Conservation (phyloP, 768 basidiomycete species). For the Psilocybe azurescens region DNA sequence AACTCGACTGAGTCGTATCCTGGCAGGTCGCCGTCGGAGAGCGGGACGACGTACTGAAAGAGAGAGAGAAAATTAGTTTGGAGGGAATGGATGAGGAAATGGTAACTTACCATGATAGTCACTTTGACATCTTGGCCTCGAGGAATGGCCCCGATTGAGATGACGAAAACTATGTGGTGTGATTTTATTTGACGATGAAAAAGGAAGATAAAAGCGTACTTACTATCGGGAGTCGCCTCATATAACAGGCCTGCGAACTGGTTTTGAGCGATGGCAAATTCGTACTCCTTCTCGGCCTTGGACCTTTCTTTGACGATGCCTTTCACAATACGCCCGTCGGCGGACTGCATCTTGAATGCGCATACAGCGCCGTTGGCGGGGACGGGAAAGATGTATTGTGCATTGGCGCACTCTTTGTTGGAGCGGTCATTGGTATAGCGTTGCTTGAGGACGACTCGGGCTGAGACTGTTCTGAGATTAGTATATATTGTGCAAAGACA, state of each 20-base stretch:
- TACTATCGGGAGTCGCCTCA: conserved; percentile 13
- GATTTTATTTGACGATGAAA: background rate
- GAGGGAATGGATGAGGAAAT: no score
- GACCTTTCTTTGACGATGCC: conserved; percentile 12
- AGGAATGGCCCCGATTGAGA: conserved; percentile 12
- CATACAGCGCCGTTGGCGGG: conserved; percentile 14
- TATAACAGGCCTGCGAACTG: conserved; percentile 8
- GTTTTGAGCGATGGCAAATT: conserved; percentile 8
- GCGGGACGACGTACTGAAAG: conserved; percentile 8
- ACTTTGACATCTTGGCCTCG: conserved; percentile 10
- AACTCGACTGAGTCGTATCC: conserved; percentile 12
- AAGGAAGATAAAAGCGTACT: background rate
- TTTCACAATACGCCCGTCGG: conserved; percentile 1
- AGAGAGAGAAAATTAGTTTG: no score
- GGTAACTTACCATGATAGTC: conserved; percentile 7
- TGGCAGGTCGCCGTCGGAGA: conserved; percentile 11
- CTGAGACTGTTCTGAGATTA: background rate
- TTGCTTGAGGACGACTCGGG: conserved; percentile 10
- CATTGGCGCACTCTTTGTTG: background rate
- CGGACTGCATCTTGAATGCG: conserved; percentile 8
- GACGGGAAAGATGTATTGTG: conserved; percentile 12
- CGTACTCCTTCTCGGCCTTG: conserved; percentile 9
- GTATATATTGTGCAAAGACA: no score
- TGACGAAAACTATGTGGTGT: conserved; percentile 8
- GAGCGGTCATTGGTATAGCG: conserved; percentile 1